Evolutionary conservation across 2,329 filamentous ascomycete genomes (phyloP).

Genomic region (Fusarium tjaetaba): DNA sequence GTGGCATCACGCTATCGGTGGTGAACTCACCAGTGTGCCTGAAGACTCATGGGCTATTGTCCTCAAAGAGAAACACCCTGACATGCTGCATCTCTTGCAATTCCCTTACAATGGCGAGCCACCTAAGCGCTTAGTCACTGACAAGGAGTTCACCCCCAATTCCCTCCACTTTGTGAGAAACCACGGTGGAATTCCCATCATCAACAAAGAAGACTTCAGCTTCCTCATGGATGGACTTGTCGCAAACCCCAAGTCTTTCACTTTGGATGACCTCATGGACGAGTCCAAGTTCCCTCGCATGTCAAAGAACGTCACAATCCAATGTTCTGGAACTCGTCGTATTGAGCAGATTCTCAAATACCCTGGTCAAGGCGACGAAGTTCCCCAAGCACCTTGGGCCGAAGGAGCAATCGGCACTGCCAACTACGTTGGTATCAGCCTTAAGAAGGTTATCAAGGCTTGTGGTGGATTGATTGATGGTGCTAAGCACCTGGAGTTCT

Average conservation of each 20-base stretch:
- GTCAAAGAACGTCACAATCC: slow-evolving; percentile 68
- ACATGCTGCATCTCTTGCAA: slow-evolving; percentile 70
- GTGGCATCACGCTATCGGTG: slow-evolving; percentile 62
- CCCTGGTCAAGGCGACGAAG: slow-evolving; percentile 73
- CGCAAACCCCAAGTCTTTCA: slow-evolving; percentile 64
- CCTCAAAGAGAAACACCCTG: slow-evolving; percentile 64
- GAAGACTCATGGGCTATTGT: slow-evolving; percentile 68
- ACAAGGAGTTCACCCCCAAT: slow-evolving; percentile 69
- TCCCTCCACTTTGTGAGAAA: slow-evolving; percentile 72
- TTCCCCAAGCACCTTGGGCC: slow-evolving; percentile 65
- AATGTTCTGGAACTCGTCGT: slow-evolving; percentile 75
- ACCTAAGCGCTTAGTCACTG: slow-evolving; percentile 64
- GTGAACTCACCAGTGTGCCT: slow-evolving; percentile 56
- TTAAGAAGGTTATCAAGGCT: slow-evolving; percentile 76
- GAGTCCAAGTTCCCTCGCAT: slow-evolving; percentile 68
- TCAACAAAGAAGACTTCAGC: slow-evolving; percentile 64
- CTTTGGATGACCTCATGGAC: slow-evolving; percentile 68
- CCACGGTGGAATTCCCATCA: slow-evolving; percentile 75
- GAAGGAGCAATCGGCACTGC: slow-evolving; percentile 76
- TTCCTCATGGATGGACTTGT: slow-evolving; percentile 70
- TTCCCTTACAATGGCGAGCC: slow-evolving; percentile 74
- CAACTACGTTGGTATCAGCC: slow-evolving; percentile 68
- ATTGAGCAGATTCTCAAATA: slow-evolving; percentile 75
- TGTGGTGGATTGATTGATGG: slow-evolving; percentile 68
- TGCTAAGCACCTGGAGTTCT: slow-evolving; percentile 73